A percentile compares a stretch with the other conserved stretches of the same genome.
Evolutionary conservation across 345 rosid genomes (phyloP).

Genomic region (Aethionema arabicum): DNA sequence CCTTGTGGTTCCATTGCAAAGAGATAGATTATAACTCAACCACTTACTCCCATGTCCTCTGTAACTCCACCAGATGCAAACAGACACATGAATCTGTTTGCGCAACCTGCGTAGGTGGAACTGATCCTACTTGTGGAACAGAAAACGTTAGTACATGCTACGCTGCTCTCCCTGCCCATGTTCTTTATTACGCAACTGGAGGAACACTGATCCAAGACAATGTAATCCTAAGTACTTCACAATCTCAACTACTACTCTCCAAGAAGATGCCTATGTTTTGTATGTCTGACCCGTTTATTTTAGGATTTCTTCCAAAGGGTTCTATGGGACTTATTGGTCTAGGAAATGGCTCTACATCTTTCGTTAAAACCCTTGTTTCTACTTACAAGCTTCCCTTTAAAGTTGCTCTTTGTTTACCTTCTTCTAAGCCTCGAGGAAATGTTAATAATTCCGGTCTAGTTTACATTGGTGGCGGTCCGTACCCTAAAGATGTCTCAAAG

Average conservation of each 20-base stretch:
- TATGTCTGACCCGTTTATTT: not conserved
- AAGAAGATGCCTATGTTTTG: conserved; percentile 24
- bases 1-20: conserved; percentile 46
- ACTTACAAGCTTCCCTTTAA: no score
- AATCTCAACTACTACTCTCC: not conserved
- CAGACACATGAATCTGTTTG: conserved; percentile 29
- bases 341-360: conserved; percentile 19
- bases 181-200: no score
- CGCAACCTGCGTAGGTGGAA: conserved; percentile 21
- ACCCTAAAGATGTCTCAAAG: conserved; percentile 21
- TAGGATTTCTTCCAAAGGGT: conserved; percentile 24
- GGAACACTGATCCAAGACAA: conserved; percentile 39
- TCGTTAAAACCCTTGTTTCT: conserved; percentile 28
- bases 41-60: conserved; percentile 33
- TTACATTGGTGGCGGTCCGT: conserved; percentile 39
- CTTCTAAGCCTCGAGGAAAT: conserved; percentile 19
- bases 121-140: conserved; percentile 42
- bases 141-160: conserved; percentile 46
- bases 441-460: conserved; percentile 12
- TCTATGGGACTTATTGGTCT: conserved; percentile 40
- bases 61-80: conserved; percentile 34
- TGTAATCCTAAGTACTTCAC: conserved; percentile 17
- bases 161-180: conserved; percentile 6
- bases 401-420: conserved; percentile 43
- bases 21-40: conserved; percentile 37